Evolutionary conservation across 257 asterid species (phyloP), one percentile per base, ranked within the genome.

Genomic region (Scutellaria baicalensis): DNA sequence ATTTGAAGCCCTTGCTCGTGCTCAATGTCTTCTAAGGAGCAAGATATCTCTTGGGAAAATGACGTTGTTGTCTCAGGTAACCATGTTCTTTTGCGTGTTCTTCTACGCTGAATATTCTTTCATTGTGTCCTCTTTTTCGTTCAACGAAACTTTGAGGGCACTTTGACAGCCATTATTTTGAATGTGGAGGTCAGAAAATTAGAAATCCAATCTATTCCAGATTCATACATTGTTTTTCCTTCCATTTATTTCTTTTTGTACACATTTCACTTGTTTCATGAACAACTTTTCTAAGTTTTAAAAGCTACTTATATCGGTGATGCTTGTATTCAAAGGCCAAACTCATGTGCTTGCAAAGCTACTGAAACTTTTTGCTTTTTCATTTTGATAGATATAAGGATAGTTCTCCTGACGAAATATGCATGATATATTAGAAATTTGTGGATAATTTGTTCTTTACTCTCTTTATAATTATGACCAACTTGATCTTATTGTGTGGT

Each of bases 1-100:
- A 67, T 94, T 94, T 85, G 98, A 94, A 85, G 99, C 99, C 74
- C 99, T 94, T 83, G 96, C 95, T 59, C 97, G 96, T 75, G 99
- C 99, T 77, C 99, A 89, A 51, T 82, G 93, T 83, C 90, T 91
- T 55, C 84, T 94, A 48, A 79, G 96, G 84, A 94, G 97, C 84
- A 88, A 88, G 80, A 77, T 64, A 73, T 89, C 99, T 73, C 98
- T 94, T 57, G 96, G 86, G 76, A 89, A 89, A 92, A 81, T 90
- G 90, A 83, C 77, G 49, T 59, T 94, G 76, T 85, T 91, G 80
- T 86, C 95, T 64, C 95, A 94, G 99, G 99, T 91, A 75, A 74
- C 51, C 54, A 40, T 77, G 72, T 17, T 43, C 72, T 48, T 51
- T 47, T 59, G 11, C 47, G 20, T 57, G 27, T 68, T 63, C 33